Evolutionary conservation across 2,329 filamentous ascomycete genomes (phyloP).

Genomic region (Calycina herbarum): DNA sequence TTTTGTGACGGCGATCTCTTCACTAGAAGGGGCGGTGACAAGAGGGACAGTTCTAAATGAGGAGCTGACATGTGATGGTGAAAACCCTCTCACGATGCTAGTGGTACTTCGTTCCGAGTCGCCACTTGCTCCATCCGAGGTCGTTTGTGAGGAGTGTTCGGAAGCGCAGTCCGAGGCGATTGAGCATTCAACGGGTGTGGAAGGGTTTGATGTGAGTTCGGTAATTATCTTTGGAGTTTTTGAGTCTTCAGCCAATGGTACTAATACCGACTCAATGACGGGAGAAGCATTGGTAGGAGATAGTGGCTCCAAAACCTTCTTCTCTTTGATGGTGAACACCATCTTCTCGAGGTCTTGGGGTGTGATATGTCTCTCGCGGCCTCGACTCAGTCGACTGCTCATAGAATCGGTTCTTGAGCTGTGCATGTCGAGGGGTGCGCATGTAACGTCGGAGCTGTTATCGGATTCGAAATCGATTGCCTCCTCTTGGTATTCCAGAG

Average conservation of each 20-base stretch:
- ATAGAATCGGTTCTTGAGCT: constrained; percentile 70
- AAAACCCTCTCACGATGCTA: constrained; percentile 84
- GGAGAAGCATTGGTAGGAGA: constrained; percentile 41
- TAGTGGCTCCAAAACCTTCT: constrained; percentile 64
- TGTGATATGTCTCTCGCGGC: constrained; percentile 85
- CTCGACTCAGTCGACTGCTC: constrained; percentile 65
- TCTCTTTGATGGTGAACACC: constrained; percentile 87
- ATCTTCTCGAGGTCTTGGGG: constrained; percentile 91
- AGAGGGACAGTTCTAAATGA: constrained; percentile 56
- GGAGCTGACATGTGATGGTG: constrained; percentile 70
- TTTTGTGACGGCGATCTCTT: constrained; percentile 60
- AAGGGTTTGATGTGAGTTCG: constrained; percentile 54
- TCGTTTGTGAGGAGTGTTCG: constrained; percentile 37
- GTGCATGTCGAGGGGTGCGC: constrained; percentile 63
- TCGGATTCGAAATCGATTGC: constrained; percentile 53
- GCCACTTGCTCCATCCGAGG: constrained; percentile 41
- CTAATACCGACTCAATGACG: constrained; percentile 19
- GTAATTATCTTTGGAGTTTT: constrained; percentile 47
- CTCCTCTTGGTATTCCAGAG: constrained; percentile 64
- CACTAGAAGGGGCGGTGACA: constrained; percentile 40
- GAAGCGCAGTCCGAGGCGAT: constrained; percentile 31
- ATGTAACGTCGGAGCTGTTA: constrained; percentile 46
- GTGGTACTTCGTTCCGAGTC: constrained; percentile 42
- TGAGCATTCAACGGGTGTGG: constrained; percentile 44
- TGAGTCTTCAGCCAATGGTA: constrained; percentile 46